Evolutionary conservation across 345 rosid species (phyloP).

Genomic region (Eutrema yunnanense): DNA sequence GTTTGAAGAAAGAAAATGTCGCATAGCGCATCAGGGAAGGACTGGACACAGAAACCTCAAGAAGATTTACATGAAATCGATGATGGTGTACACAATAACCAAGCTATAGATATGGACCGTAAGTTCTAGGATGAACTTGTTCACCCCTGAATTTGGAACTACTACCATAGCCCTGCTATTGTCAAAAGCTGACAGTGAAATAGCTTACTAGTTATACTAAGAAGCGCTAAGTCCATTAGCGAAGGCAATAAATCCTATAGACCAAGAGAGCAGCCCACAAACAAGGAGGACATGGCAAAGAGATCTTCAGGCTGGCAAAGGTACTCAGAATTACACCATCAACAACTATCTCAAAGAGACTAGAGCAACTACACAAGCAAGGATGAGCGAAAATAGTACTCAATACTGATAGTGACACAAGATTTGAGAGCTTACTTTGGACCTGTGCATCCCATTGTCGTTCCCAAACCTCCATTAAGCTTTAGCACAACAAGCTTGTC

Average conservation of each 20-base stretch:
- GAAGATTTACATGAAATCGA: not conserved
- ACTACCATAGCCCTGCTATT: not conserved
- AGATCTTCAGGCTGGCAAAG: not conserved
- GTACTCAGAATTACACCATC: not conserved
- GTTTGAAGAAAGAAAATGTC: not conserved
- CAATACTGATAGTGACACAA: not conserved
- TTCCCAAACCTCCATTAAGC: constrained; percentile 95
- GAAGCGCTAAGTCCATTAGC: not conserved
- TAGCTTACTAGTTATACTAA: not conserved
- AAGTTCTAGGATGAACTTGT: not conserved
- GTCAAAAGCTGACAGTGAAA: not conserved
- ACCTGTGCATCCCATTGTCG: constrained; percentile 99
- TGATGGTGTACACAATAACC: not conserved
- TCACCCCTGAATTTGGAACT: not conserved
- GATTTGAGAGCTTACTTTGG: constrained; percentile 58
- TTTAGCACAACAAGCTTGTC: constrained; percentile 89
- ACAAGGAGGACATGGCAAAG: not conserved
- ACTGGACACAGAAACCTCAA: not conserved
- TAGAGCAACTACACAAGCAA: not conserved
- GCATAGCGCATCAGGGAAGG: not conserved
- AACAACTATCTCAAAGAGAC: not conserved
- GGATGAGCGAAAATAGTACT: not conserved
- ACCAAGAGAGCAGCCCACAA: not conserved
- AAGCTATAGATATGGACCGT: not conserved
- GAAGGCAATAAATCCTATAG: not conserved